phyloP scores from a whole-genome alignment of 257 asterid species.

The Asclepias syriaca region DNA sequence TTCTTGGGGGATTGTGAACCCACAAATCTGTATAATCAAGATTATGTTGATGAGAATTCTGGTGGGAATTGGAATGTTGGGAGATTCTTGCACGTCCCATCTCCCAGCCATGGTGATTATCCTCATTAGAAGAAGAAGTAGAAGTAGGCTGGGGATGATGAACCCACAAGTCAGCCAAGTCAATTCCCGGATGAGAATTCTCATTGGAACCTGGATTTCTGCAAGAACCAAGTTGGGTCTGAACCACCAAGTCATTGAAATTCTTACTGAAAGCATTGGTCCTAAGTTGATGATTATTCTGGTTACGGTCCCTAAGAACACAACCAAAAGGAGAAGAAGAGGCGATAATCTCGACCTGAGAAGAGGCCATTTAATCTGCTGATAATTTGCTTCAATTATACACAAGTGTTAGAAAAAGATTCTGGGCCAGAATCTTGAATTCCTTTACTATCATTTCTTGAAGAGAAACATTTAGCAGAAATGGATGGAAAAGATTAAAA shows the following conservation, averaged over 20 bases:
- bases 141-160: slow-evolving; percentile 10
- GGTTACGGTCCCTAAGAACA: slow-evolving; percentile 24
- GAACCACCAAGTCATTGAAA: slow-evolving; percentile 35
- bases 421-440: background rate
- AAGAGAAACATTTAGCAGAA: slow-evolving; percentile 10
- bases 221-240: slow-evolving; percentile 21
- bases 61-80: background rate
- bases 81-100: background rate
- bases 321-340: slow-evolving; percentile 26
- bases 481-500: slow-evolving; percentile 12
- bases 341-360: slow-evolving; percentile 35
- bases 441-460: background rate
- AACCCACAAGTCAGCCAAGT: slow-evolving; percentile 25
- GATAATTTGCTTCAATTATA: background rate
- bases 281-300: slow-evolving; percentile 13
- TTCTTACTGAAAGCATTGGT: slow-evolving; percentile 23
- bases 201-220: slow-evolving; percentile 11
- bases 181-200: slow-evolving; percentile 5
- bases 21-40: slow-evolving; percentile 49
- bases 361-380: slow-evolving; percentile 28
- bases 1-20: slow-evolving; percentile 55
- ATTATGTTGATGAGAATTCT: slow-evolving; percentile 4
- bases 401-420: background rate
- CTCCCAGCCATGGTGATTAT: slow-evolving; percentile 3
- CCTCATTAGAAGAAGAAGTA: background rate